Base-by-base conservation (phyloP, 768 basidiomycete genomes). In the Lactifluus echinatus region DNA sequence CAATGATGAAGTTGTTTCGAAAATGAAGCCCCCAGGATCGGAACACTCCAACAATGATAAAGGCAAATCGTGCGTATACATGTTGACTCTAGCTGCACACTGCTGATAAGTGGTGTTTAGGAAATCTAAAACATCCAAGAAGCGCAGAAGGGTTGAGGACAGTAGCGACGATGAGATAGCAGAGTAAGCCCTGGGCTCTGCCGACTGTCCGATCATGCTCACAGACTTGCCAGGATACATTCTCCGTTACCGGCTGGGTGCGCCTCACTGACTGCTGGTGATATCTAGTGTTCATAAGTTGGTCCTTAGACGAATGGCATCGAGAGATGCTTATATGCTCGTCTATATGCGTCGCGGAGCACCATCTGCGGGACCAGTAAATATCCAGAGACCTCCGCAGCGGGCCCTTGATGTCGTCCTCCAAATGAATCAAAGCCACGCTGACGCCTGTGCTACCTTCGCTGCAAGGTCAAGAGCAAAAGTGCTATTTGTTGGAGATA, bases 271-370 rank as follows among this genome's bases (percentile, higher is more conserved):
- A 23, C n/a, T 33, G 36, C 21, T 34, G 21, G 21, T 45, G 42
- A 19, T 8, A n/a, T 33, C 24, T 8, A 33, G 23, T 40, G 42
- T 37, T 53, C 43, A 50, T 19, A 8, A 14, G 10, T 48, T 29
- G 36, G 2, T 50, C 28, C 37, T 36, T 29, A 60, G 64, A 55
- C 73, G 76, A 37, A 76, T 87, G 61, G 75, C 80, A 2, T 93
- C 92, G 2, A 87, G 80, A 70, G 92, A 96, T 64, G 92, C 91
- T 6, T 96, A 98, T 71, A 95, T 97, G 93, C 78, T 97, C 31
- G 84, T 98, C 53, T 98, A 97, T 70, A 79, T 81, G 36, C 80
- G 82, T 11, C 57, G 45, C 11, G 55, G 42, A 8, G 44, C 50
- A 17, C 5, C 10, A 36, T 55, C 47, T 3, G 53, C 43, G 24